phyloP scores from a whole-genome alignment of 1,139 yeast genomes.

The Candida pseudoviswanathii region DNA sequence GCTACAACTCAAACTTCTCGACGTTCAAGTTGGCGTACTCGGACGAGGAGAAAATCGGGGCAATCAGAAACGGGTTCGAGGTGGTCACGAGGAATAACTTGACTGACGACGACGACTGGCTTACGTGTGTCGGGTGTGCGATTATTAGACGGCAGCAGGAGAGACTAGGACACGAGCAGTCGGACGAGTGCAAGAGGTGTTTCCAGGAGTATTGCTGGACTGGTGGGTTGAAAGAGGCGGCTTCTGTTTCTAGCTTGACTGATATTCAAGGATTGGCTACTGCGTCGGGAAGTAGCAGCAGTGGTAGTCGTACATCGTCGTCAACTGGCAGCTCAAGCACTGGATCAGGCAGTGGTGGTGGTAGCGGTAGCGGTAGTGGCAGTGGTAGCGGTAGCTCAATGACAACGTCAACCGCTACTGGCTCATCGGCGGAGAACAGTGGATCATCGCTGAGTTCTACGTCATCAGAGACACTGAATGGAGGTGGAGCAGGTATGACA shows the following conservation, averaged over 20 bases:
- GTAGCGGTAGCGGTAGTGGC: too few relatives aligned
- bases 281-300: background rate
- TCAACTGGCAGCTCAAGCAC: too few relatives aligned
- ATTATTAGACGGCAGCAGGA: conserved; percentile 81
- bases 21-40: conserved; percentile 43
- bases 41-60: conserved; percentile 30
- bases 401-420: background rate
- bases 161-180: conserved; percentile 60
- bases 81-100: conserved; percentile 35
- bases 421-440: background rate
- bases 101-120: conserved; percentile 39
- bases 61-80: conserved; percentile 45
- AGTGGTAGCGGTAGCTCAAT: too few relatives aligned
- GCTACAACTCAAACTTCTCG: conserved; percentile 40
- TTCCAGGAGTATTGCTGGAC: conserved; percentile 57
- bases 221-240: conserved; percentile 27
- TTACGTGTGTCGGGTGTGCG: conserved; percentile 60
- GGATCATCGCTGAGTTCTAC: background rate
- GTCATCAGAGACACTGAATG: background rate
- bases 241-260: conserved; percentile 17
- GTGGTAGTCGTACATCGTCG: too few relatives aligned
- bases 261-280: conserved; percentile 12
- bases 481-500: background rate
- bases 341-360: too few relatives aligned
- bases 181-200: conserved; percentile 75